These are phyloP conservation scores for Lepiota brunneoincarnata DNA, from an alignment of 768 basidiomycete species.

Conservation along the genomic window DNA sequence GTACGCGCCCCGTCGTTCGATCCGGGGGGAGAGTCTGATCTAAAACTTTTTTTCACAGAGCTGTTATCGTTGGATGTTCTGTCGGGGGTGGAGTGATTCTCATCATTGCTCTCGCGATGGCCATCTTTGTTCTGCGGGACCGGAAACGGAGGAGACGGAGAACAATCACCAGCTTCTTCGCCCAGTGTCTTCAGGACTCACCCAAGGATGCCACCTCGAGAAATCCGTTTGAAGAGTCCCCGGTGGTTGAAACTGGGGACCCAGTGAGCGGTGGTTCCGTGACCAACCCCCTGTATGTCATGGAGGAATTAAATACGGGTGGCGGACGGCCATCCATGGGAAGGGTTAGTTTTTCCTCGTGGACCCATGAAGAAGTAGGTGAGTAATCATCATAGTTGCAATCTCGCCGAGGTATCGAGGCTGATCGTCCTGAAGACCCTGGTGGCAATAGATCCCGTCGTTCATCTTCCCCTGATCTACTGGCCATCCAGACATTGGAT, in stretches of 20 bases:
- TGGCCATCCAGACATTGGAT: slow-evolving; percentile 39
- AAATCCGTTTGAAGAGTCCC: background rate
- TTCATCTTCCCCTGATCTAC: slow-evolving; percentile 17
- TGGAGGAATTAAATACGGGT: background rate
- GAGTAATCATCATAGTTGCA: background rate
- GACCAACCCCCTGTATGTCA: slow-evolving; percentile 5
- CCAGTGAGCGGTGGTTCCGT: background rate
- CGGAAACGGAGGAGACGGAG: slow-evolving; percentile 25
- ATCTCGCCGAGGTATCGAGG: background rate
- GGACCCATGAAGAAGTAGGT: slow-evolving; percentile 1
- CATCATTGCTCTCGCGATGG: slow-evolving; percentile 39
- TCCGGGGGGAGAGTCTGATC: background rate
- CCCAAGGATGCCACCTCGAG: background rate
- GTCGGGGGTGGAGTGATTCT: slow-evolving; percentile 38
- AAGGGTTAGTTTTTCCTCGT: slow-evolving; percentile 1
- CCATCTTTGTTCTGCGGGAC: slow-evolving; percentile 39
- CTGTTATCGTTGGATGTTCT: slow-evolving; percentile 43
- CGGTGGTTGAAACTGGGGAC: background rate
- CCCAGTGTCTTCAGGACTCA: background rate
- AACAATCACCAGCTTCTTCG: background rate
- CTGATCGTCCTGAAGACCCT: background rate
- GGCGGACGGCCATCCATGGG: background rate
- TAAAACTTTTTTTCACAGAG: slow-evolving; percentile 24
- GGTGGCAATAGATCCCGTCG: slow-evolving; percentile 4
- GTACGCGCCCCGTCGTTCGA: background rate